A percentile compares a stretch with the other conserved stretches of the same genome.
Evolutionary conservation across 345 rosid species (phyloP).

Genomic region (Euphorbia peplus): DNA sequence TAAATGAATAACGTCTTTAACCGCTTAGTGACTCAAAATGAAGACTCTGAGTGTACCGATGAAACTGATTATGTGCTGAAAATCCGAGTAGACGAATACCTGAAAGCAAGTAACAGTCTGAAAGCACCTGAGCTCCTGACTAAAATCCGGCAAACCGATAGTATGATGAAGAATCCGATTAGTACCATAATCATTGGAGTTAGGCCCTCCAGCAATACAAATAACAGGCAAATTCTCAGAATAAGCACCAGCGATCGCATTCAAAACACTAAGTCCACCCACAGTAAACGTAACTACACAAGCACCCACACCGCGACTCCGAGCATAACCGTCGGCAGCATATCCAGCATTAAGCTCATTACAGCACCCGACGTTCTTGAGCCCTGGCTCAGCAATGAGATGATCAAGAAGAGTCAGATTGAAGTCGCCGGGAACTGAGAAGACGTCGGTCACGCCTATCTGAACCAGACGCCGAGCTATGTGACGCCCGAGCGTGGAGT

Average conservation of each 20-base stretch:
- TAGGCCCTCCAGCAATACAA: constrained; percentile 85
- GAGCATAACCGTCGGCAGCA: constrained; percentile 76
- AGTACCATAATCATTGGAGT: constrained; percentile 81
- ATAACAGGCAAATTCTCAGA: constrained; percentile 76
- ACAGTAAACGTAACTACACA: constrained; percentile 84
- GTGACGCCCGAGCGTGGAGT: constrained; percentile 63
- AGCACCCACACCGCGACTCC: constrained; percentile 75
- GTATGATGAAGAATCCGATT: constrained; percentile 78
- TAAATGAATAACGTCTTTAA: too few relatives aligned
- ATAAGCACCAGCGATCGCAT: constrained; percentile 79
- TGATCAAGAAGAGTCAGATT: constrained; percentile 77
- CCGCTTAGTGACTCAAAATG: too few relatives aligned
- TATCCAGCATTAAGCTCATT: constrained; percentile 86
- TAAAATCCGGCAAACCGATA: constrained; percentile 69
- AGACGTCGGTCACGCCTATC: constrained; percentile 48
- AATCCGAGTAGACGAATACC: too few relatives aligned
- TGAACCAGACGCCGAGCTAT: constrained; percentile 63
- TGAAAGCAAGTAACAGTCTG: constrained; percentile 71
- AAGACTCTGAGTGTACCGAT: too few relatives aligned
- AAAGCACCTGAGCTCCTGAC: constrained; percentile 68
- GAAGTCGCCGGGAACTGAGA: constrained; percentile 77
- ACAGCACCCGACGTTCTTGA: constrained; percentile 64
- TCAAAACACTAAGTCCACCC: constrained; percentile 71
- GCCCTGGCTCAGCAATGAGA: constrained; percentile 68
- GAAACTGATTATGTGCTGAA: too few relatives aligned